A percentile compares a stretch with the other conserved stretches of the same genome.
Conservation (phyloP, 1,284 basidiomycete genomes). For the Mrakiaceae sp. region DNA sequence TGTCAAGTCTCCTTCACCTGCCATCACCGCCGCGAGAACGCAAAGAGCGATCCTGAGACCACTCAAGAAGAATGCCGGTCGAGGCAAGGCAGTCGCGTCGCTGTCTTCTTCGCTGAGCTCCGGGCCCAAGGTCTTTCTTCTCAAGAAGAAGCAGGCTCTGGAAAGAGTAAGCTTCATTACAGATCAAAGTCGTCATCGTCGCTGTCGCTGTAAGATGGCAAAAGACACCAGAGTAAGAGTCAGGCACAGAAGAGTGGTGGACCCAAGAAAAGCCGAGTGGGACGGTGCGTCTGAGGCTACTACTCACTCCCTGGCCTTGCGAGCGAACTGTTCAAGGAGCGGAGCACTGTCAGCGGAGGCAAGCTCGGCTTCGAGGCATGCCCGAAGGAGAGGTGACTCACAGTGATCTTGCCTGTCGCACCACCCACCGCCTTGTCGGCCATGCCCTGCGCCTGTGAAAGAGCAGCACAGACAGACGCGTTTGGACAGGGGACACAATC, state of each 20-base stretch:
- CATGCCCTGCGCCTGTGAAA: background rate
- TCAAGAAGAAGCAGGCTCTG: too few species aligned
- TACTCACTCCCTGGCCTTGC: constrained; percentile 12
- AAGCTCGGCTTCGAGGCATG: background rate
- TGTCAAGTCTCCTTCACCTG: too few species aligned
- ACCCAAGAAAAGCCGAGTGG: background rate
- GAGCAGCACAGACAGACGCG: background rate
- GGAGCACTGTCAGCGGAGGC: background rate
- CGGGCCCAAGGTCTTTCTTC: too few species aligned
- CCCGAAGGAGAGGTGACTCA: background rate
- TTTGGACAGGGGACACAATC: background rate
- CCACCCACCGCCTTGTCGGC: background rate
- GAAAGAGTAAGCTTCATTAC: background rate
- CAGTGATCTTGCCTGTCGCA: background rate
- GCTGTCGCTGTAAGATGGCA: too few species aligned
- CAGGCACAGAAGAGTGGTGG: background rate
- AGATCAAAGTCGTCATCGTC: constrained; percentile 17
- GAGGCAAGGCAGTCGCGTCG: too few species aligned
- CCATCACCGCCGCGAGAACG: too few species aligned
- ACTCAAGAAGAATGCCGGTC: too few species aligned
- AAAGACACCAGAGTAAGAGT: background rate
- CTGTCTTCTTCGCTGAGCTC: too few species aligned
- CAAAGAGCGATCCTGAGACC: too few species aligned
- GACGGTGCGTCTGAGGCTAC: background rate
- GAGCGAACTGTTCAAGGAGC: constrained; percentile 5